These are phyloP conservation scores for Salicornia ramosissima DNA, from an alignment of 148 eudicot species.

Conservation along the genomic window DNA sequence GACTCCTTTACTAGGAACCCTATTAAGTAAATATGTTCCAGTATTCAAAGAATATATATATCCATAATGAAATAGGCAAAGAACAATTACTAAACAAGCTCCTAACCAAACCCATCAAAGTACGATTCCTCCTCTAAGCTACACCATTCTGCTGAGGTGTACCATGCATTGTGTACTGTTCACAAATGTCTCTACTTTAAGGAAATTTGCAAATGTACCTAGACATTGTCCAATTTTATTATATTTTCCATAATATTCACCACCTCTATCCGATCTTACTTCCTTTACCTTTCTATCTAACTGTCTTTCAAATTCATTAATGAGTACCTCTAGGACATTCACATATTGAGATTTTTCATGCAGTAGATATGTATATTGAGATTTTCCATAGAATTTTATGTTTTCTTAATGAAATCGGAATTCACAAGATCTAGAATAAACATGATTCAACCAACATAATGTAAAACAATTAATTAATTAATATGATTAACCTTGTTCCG, in stretches of 20 bases:
- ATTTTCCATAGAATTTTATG: too few relatives aligned
- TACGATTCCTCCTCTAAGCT: constrained; percentile 5
- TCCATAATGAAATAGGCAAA: constrained; percentile 9
- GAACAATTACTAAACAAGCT: constrained; percentile 8
- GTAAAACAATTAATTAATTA: too few relatives aligned
- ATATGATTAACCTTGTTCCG: too few relatives aligned
- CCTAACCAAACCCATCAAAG: constrained; percentile 10
- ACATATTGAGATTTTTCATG: constrained; percentile 10
- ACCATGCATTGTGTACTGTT: not conserved
- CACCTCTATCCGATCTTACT: constrained; percentile 9
- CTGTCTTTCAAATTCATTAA: constrained; percentile 1
- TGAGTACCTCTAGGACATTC: constrained; percentile 8
- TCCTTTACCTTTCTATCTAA: not conserved
- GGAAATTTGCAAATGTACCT: constrained; percentile 14
- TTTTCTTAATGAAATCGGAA: too few relatives aligned
- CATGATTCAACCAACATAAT: too few relatives aligned
- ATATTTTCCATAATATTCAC: constrained; percentile 11
- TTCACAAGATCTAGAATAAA: too few relatives aligned
- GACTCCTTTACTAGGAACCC: constrained; percentile 22
- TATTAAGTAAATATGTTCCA: constrained; percentile 2
- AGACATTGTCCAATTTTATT: not conserved
- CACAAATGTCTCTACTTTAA: constrained; percentile 7
- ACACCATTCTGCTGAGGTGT: constrained; percentile 18
- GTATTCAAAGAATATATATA: constrained; percentile 5
- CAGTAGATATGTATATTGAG: not conserved